Percentiles rank a stretch among this genome's conserved stretches.
These are phyloP conservation scores for Agarophyton chilense DNA, from an alignment of 23 red algal species.

Conservation along the genomic window DNA sequence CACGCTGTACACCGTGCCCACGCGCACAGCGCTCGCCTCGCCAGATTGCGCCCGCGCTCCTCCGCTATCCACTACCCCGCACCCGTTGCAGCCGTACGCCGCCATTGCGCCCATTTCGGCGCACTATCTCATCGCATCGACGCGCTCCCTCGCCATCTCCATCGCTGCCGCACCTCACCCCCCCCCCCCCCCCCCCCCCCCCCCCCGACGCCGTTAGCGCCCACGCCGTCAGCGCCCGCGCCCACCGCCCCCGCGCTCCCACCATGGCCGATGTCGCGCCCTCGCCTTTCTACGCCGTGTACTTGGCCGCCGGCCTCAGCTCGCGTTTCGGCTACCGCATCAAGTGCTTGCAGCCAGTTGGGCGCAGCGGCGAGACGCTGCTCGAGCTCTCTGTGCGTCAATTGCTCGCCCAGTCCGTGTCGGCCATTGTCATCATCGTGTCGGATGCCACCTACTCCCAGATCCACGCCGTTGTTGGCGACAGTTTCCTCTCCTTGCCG, in stretches of 20 bases:
- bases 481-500: slow-evolving; percentile 75
- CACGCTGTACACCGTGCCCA: too few species aligned
- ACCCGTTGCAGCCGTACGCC: too few species aligned
- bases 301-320: slow-evolving; percentile 83
- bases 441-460: slow-evolving; percentile 64
- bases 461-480: slow-evolving; percentile 72
- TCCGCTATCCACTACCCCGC: too few species aligned
- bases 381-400: slow-evolving; percentile 91
- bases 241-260: too few species aligned
- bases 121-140: neutral
- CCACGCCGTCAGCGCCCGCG: neutral
- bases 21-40: too few species aligned
- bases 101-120: neutral
- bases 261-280: neutral
- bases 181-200: too few species aligned
- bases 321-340: slow-evolving; percentile 90
- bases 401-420: slow-evolving; percentile 54
- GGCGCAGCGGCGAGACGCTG: slow-evolving; percentile 93
- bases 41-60: too few species aligned
- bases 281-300: slow-evolving; percentile 70
- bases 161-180: too few species aligned
- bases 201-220: neutral
- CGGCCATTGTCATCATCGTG: slow-evolving; percentile 81
- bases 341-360: slow-evolving; percentile 94
- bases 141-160: too few species aligned